Evolutionary conservation across 257 asterid genomes (phyloP), one percentile per base, ranked within the genome.

Genomic region (Leptodermis oblonga): DNA sequence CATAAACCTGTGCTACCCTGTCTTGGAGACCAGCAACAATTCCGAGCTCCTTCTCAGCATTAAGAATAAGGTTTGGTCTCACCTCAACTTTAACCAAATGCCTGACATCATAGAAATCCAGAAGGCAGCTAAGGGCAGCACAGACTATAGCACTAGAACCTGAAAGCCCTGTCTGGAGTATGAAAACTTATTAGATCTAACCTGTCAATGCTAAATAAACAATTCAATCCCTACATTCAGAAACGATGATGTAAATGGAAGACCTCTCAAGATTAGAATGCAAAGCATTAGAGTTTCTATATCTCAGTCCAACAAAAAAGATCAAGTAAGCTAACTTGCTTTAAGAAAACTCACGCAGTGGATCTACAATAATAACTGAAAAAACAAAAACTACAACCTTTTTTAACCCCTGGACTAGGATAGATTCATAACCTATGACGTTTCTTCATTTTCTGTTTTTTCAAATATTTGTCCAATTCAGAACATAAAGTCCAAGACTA

Each of bases 1-100:
- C 99, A 30, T 94, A 94, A 76, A 94, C 97, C 82, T 90, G 99
- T 67, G 96, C 96, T 28, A 93, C 99, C 83, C 99, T 85, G 74
- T 91, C 99, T 68, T 94, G 96, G 55, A 94, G 96, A 70, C 99
- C 99, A 30, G 99, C 99, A 70, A 90, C 95, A 73, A 94, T 94
- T 15, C 99, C 97, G 5, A 94, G 90, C 81, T 94, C 99, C 72
- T 89, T 89, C 82, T 94, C 99, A 4, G 97, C 96, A 75, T 84
- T 81, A 43, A 94, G 96, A 74, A 94, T 84, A 65, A 94, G 91
- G 80, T 83, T 89, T 34, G 99, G 99, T 73, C 99, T 85, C 42
- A 86, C 82, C 73, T 90, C 95, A 30, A 91, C 95, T 81, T 89
- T 89, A 42, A 94, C 79, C 51, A 88, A 76, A 73, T 85, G 92